Conservation (phyloP, 2,329 filamentous ascomycete species). For the Alternaria hordeiaustralica region DNA sequence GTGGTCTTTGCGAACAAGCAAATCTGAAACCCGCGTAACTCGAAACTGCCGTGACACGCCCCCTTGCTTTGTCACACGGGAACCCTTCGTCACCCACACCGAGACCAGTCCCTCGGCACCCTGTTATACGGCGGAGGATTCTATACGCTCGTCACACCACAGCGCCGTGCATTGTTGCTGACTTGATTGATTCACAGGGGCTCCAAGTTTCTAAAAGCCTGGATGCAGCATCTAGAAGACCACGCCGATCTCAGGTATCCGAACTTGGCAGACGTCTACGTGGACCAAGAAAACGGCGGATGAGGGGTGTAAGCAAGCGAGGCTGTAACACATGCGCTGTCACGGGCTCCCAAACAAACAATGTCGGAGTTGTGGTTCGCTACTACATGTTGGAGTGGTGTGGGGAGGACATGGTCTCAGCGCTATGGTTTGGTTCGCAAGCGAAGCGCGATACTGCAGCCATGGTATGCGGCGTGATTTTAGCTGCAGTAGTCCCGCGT, state of each 20-base stretch:
- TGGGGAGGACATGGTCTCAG: slow-evolving; percentile 5
- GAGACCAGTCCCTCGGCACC: not conserved
- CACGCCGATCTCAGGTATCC: slow-evolving; percentile 90
- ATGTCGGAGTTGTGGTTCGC: slow-evolving; percentile 8
- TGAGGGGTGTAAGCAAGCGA: slow-evolving; percentile 13
- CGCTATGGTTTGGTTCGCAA: slow-evolving; percentile 10
- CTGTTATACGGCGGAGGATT: not conserved
- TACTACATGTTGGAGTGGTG: not conserved
- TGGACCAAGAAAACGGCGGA: slow-evolving; percentile 35
- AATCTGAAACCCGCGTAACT: slow-evolving; percentile 5
- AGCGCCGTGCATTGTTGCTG: slow-evolving; percentile 15
- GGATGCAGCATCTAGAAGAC: slow-evolving; percentile 92
- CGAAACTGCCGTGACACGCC: slow-evolving; percentile 26
- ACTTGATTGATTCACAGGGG: slow-evolving; percentile 62
- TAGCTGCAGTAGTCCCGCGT: slow-evolving; percentile 19
- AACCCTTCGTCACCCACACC: not conserved
- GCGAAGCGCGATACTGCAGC: slow-evolving; percentile 10
- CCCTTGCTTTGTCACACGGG: slow-evolving; percentile 11
- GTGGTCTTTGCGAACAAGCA: slow-evolving; percentile 12
- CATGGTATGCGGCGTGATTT: slow-evolving; percentile 5
- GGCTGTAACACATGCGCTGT: slow-evolving; percentile 10
- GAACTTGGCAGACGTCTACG: slow-evolving; percentile 61
- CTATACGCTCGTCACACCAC: slow-evolving; percentile 12
- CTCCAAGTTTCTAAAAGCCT: slow-evolving; percentile 81
- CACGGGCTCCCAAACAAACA: slow-evolving; percentile 10